Base-by-base conservation (phyloP, 2,329 filamentous ascomycete species). In the Rhinocladiella mackenziei region DNA sequence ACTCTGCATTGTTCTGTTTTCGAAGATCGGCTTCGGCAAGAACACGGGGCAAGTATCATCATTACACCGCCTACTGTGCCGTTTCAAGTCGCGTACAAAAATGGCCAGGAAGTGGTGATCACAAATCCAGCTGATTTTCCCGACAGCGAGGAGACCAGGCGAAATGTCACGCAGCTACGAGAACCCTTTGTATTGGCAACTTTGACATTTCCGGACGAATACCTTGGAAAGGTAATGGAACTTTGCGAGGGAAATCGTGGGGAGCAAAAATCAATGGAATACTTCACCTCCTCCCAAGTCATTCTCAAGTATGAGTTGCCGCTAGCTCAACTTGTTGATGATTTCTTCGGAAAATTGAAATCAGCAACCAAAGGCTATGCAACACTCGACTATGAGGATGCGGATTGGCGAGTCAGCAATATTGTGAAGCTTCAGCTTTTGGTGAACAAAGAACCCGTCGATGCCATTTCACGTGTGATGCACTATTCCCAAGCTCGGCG, bases 1-100 rank as follows among this genome's bases (percentile, higher is more conserved):
- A 97, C 89, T 9, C 72, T 98, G 35, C 92, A 98, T 65, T 97
- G 92, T 68, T 97, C 89, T n/a, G 92, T 98, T 3, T 98, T 98
- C 58, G 89, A 98, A 66, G 92, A 98, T 65, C 85, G 92, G 1
- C 70, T 98, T 40, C 81, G 88, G 31, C 89, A 96, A 65, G 92
- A 98, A 65, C 89, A 98, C 59, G 92, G 91, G 4, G 85, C 86
- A 2, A 92, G 82, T 59, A 89, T 98, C 61, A 96, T 98, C 66
- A 92, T 98, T 62, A 98, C 92, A 0, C 91, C 94, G 26, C 92
- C 92, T 0, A 91, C 87, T 0, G 92, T 98, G 9, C 89, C 92
- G 2, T 94, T 91, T 58, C 94, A 89, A 63, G 77, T 97, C 5
- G 65, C 86, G 7, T 92, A 83, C 76, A 76, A 72, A 33, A 80